A percentile compares a stretch with the other conserved stretches of the same genome.
These are phyloP conservation scores for Emiliania huxleyi DNA, from an alignment of 78 protist genomes.

Conservation along the genomic window DNA sequence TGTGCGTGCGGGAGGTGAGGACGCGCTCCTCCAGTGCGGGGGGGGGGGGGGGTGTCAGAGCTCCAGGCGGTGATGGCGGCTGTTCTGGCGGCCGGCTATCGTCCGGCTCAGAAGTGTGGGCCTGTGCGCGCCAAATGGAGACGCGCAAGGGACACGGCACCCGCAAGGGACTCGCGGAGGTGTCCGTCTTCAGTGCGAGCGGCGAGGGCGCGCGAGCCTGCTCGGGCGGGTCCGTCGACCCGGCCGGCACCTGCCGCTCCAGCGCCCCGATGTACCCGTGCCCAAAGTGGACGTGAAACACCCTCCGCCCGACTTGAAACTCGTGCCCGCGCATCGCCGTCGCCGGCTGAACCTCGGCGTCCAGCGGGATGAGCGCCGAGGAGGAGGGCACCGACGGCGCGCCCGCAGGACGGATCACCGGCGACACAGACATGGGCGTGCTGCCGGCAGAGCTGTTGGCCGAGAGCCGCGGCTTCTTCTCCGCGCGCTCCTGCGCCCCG, in stretches of 20 bases:
- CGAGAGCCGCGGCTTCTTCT: neutral
- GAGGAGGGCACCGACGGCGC: neutral
- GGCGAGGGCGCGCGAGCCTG: no score
- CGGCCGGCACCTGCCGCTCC: neutral
- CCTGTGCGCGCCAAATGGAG: no score
- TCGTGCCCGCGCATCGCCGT: neutral
- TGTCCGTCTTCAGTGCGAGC: no score
- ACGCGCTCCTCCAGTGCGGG: no score
- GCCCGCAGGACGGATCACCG: neutral
- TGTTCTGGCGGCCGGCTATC: no score
- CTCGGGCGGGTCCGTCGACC: neutral
- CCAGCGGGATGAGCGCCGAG: neutral
- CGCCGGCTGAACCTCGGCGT: neutral
- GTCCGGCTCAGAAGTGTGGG: no score
- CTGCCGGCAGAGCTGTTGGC: neutral
- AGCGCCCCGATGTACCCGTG: neutral
- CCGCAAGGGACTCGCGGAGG: no score
- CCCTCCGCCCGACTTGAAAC: neutral
- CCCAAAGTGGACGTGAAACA: neutral
- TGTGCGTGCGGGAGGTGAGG: neutral
- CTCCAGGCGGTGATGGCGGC: no score
- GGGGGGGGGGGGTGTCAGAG: no score
- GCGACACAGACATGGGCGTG: neutral
- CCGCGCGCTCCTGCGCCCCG: neutral
- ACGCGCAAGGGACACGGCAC: no score